phyloP scores from a whole-genome alignment of 305 asterid genomes.

The Solanum chacoense region DNA sequence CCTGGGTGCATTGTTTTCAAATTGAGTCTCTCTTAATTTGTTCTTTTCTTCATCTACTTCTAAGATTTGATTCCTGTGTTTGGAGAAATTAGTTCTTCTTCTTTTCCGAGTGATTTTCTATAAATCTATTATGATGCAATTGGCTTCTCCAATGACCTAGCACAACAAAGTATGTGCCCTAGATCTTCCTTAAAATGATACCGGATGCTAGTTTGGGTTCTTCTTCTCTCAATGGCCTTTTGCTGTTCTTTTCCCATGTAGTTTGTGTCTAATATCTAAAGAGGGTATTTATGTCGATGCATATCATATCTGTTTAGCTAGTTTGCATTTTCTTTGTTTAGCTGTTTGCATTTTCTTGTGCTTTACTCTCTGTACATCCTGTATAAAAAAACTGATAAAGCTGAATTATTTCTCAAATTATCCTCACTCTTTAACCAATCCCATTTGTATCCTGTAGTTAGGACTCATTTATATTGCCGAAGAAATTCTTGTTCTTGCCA shows the following conservation, averaged over 20 bases:
- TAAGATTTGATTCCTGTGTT: not conserved
- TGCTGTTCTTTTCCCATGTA: not conserved
- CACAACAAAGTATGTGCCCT: not conserved
- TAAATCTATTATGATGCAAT: not conserved
- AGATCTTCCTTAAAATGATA: not conserved
- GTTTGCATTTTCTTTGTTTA: not conserved
- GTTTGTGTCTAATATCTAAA: not conserved
- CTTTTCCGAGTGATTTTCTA: not conserved
- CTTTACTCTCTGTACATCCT: not conserved
- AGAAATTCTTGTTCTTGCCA: not conserved
- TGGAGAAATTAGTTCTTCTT: not conserved
- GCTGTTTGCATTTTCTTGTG: not conserved
- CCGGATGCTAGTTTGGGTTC: not conserved
- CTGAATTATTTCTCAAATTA: not conserved
- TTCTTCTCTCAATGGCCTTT: not conserved
- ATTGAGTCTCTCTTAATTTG: not conserved
- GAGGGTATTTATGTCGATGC: not conserved
- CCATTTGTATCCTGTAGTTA: not conserved
- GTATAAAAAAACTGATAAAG: not conserved
- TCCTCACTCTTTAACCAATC: not conserved
- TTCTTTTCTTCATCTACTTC: not conserved
- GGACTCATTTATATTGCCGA: not conserved
- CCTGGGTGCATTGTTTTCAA: not conserved
- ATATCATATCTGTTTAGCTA: not conserved
- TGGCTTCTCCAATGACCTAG: not conserved